Conservation (phyloP, 1,139 yeast genomes). For the Maudiozyma humilis region DNA sequence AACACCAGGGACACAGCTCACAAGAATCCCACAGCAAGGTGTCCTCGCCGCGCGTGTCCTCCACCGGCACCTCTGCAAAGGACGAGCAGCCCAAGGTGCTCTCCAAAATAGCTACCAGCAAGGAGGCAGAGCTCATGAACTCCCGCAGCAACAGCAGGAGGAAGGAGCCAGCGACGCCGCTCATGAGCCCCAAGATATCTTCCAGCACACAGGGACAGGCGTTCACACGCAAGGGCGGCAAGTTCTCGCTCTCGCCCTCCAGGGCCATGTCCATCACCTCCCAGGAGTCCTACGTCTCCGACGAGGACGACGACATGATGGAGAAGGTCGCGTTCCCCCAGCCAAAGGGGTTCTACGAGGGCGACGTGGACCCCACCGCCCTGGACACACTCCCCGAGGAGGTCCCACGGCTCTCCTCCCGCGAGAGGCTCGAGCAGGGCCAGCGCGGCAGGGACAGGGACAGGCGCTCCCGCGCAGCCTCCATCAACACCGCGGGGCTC, state of each 20-base stretch:
- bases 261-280: conserved; percentile 13
- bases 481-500: conserved; percentile 2
- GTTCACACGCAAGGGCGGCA: conserved; percentile 11
- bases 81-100: conserved; percentile 3
- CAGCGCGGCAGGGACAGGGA: neutral
- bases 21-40: neutral
- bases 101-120: conserved; percentile 5
- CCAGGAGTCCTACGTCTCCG: conserved; percentile 16
- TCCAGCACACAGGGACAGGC: neutral
- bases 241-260: conserved; percentile 15
- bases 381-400: neutral
- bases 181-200: conserved; percentile 7
- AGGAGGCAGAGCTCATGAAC: conserved; percentile 8
- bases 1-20: neutral
- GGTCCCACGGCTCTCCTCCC: neutral
- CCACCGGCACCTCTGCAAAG: neutral
- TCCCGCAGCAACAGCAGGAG: conserved; percentile 3
- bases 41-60: neutral
- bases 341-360: conserved; percentile 1
- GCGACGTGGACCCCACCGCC: conserved; percentile 1
- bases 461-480: conserved; percentile 2
- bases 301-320: conserved; percentile 12
- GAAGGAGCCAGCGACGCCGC: conserved; percentile 4
- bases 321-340: conserved; percentile 3
- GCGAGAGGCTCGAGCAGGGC: neutral